Conservation (phyloP, 177 flowering plant species). For the Vitis hybrid region DNA sequence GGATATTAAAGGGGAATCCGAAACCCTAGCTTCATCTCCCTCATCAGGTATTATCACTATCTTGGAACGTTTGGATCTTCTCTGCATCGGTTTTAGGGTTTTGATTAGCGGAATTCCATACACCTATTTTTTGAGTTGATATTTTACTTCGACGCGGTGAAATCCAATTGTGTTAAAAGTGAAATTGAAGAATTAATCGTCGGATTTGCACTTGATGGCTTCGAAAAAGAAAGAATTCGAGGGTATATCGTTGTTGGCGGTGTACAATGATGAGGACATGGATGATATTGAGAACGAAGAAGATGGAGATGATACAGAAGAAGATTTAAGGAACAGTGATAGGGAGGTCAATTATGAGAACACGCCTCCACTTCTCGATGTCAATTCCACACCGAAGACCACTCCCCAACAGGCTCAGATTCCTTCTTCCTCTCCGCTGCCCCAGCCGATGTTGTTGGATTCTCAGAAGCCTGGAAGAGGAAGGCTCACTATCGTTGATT, state of each 20-base stretch:
- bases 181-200: too few relatives aligned
- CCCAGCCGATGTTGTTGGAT: slow-evolving; percentile 14
- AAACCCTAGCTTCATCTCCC: too few relatives aligned
- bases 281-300: slow-evolving; percentile 48
- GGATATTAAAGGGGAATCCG: too few relatives aligned
- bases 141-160: too few relatives aligned
- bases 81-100: too few relatives aligned
- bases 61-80: too few relatives aligned
- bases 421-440: slow-evolving; percentile 15
- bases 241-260: slow-evolving; percentile 77
- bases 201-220: slow-evolving; percentile 38
- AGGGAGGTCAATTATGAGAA: not conserved
- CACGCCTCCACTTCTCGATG: slow-evolving; percentile 13
- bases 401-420: slow-evolving; percentile 21
- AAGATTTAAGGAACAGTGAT: slow-evolving; percentile 10
- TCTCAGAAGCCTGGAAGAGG: slow-evolving; percentile 26
- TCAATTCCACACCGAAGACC: slow-evolving; percentile 19
- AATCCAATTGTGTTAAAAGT: too few relatives aligned
- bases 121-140: too few relatives aligned
- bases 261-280: slow-evolving; percentile 78
- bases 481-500: slow-evolving; percentile 64
- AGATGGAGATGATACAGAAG: slow-evolving; percentile 14
- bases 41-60: too few relatives aligned
- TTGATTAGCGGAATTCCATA: too few relatives aligned
- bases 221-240: slow-evolving; percentile 66